phyloP scores from a whole-genome alignment of 2,329 filamentous ascomycete genomes.

The Bipolaris zeicola region DNA sequence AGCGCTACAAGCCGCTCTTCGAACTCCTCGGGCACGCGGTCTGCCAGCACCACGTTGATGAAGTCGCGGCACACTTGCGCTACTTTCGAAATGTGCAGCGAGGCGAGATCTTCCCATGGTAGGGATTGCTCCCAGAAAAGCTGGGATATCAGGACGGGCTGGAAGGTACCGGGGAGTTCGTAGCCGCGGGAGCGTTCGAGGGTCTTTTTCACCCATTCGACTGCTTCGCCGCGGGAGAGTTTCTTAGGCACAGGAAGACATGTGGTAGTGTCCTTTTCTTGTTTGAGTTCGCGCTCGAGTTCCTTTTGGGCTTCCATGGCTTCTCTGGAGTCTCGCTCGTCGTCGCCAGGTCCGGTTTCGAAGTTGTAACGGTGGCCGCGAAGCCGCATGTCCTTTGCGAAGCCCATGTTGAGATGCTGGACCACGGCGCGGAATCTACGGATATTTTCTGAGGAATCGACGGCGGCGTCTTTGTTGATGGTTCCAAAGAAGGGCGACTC shows the following conservation, averaged over 20 bases:
- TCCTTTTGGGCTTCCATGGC: neutral
- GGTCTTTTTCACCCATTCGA: conserved; percentile 49
- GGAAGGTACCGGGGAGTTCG: conserved; percentile 67
- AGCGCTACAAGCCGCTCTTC: conserved; percentile 45
- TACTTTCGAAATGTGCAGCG: conserved; percentile 46
- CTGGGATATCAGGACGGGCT: conserved; percentile 63
- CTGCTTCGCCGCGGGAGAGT: conserved; percentile 45
- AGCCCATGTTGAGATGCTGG: conserved; percentile 57
- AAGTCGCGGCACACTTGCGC: conserved; percentile 43
- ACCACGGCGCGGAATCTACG: conserved; percentile 61
- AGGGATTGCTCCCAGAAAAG: conserved; percentile 65
- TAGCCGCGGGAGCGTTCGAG: conserved; percentile 55
- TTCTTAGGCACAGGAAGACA: conserved; percentile 22
- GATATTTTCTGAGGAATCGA: conserved; percentile 33
- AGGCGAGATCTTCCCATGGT: conserved; percentile 57
- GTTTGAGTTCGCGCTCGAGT: conserved; percentile 21
- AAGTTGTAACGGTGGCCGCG: conserved; percentile 52
- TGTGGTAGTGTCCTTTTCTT: conserved; percentile 1
- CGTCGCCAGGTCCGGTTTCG: conserved; percentile 20
- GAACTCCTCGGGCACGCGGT: conserved; percentile 51
- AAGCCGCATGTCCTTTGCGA: conserved; percentile 52
- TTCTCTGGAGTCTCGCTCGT: conserved; percentile 10
- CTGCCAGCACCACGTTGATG: conserved; percentile 39
- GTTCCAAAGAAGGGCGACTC: conserved; percentile 57
- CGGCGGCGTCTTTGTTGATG: conserved; percentile 20